These are phyloP conservation scores for Pistacia vera DNA, from an alignment of 345 rosid species.

Conservation along the genomic window DNA sequence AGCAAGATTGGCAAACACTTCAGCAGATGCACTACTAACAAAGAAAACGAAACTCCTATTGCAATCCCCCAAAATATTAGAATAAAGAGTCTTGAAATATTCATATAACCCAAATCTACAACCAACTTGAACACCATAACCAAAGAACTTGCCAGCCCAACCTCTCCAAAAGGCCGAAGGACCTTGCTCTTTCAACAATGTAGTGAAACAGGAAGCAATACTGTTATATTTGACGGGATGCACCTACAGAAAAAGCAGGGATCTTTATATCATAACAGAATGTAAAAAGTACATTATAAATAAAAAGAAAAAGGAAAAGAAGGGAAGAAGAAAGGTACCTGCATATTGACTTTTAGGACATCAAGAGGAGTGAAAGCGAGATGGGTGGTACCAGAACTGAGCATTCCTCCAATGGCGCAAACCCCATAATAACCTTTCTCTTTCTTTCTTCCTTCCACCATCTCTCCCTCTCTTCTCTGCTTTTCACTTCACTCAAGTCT, in stretches of 20 bases:
- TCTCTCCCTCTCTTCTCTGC: background rate
- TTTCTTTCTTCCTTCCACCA: background rate
- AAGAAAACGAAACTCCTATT: constrained; percentile 54
- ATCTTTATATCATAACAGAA: background rate
- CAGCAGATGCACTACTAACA: constrained; percentile 69
- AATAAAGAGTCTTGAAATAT: constrained; percentile 58
- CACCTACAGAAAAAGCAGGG: constrained; percentile 35
- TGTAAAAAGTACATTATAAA: background rate
- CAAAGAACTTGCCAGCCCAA: constrained; percentile 62
- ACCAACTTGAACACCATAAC: constrained; percentile 70
- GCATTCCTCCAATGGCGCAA: constrained; percentile 62
- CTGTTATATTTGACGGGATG: constrained; percentile 53
- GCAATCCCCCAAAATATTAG: constrained; percentile 41
- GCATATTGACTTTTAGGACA: constrained; percentile 75
- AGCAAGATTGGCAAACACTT: constrained; percentile 56
- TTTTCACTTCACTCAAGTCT: background rate
- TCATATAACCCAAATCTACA: constrained; percentile 61
- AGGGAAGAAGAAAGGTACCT: constrained; percentile 31
- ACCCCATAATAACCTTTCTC: constrained; percentile 41
- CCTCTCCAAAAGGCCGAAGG: constrained; percentile 61
- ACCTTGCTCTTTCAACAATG: constrained; percentile 56
- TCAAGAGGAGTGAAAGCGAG: constrained; percentile 66
- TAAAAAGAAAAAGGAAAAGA: background rate
- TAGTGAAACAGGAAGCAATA: constrained; percentile 47
- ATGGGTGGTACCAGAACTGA: constrained; percentile 71